phyloP scores from a whole-genome alignment of 1,284 basidiomycete genomes.

The Moesziomyces sp. region DNA sequence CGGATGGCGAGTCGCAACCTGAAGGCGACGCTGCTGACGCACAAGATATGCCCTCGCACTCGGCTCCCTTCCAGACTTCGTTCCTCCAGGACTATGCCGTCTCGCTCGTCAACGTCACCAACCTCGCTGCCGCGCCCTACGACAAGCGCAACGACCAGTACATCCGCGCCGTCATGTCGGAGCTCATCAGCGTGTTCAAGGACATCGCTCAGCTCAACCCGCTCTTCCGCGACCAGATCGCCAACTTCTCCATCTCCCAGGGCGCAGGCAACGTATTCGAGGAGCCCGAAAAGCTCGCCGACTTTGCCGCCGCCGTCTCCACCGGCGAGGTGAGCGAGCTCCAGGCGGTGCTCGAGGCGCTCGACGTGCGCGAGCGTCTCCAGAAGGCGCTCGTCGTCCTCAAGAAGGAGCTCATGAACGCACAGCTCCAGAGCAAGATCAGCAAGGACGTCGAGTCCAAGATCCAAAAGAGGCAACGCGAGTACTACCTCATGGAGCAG shows the following conservation, averaged over 20 bases:
- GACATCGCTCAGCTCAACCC: conserved; percentile 97
- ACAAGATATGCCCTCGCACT: conserved; percentile 54
- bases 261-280: conserved; percentile 97
- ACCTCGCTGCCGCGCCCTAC: conserved; percentile 81
- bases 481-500: conserved; percentile 99
- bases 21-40: conserved; percentile 13
- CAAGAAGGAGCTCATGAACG: conserved; percentile 98
- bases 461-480: conserved; percentile 95
- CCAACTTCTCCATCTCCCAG: conserved; percentile 95
- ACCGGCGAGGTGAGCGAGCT: conserved; percentile 89
- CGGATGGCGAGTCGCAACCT: conserved; percentile 1
- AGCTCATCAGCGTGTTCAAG: conserved; percentile 97
- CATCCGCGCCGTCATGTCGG: conserved; percentile 93
- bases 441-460: conserved; percentile 93
- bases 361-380: conserved; percentile 86
- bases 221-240: conserved; percentile 97
- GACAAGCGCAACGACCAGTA: conserved; percentile 80
- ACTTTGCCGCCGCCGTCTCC: conserved; percentile 96
- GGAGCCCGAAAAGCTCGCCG: conserved; percentile 96
- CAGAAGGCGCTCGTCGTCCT: conserved; percentile 90
- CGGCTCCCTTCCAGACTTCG: conserved; percentile 78
- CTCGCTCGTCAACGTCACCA: conserved; percentile 90
- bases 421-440: conserved; percentile 93
- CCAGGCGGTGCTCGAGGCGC: conserved; percentile 90
- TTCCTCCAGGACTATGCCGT: conserved; percentile 91